These are phyloP conservation scores for Heliamphora pulchella DNA, from an alignment of 179 eudicot genomes.

Conservation along the genomic window DNA sequence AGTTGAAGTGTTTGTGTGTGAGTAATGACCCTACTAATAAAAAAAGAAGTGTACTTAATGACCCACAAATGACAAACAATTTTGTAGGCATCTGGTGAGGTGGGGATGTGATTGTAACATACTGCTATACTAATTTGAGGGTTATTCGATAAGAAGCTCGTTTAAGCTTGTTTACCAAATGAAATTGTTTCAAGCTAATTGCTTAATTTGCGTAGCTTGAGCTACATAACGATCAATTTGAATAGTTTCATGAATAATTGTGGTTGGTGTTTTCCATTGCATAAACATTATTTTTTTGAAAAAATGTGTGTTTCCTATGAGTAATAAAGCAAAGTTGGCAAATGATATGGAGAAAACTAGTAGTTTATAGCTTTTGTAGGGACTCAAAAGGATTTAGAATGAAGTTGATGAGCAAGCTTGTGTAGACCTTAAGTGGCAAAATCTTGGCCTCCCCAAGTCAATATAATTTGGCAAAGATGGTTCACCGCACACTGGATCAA, in stretches of 20 bases:
- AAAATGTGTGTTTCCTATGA: background rate
- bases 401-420: background rate
- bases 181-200: background rate
- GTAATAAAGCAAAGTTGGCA: background rate
- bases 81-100: background rate
- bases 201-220: background rate
- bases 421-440: background rate
- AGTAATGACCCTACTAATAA: background rate
- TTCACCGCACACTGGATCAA: background rate
- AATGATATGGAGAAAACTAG: background rate
- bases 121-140: background rate
- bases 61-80: slow-evolving; percentile 6
- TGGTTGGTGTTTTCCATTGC: background rate
- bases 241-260: background rate
- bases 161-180: background rate
- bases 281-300: background rate
- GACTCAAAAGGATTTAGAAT: background rate
- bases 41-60: too few relatives aligned
- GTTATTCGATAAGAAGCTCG: background rate
- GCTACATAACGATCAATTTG: background rate
- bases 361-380: slow-evolving; percentile 5
- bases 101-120: background rate
- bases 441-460: background rate
- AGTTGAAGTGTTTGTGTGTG: background rate
- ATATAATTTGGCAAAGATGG: background rate